Evolutionary conservation across 768 basidiomycete species (phyloP), one percentile per base, ranked within the genome.

Genomic region (Mycena floridula): DNA sequence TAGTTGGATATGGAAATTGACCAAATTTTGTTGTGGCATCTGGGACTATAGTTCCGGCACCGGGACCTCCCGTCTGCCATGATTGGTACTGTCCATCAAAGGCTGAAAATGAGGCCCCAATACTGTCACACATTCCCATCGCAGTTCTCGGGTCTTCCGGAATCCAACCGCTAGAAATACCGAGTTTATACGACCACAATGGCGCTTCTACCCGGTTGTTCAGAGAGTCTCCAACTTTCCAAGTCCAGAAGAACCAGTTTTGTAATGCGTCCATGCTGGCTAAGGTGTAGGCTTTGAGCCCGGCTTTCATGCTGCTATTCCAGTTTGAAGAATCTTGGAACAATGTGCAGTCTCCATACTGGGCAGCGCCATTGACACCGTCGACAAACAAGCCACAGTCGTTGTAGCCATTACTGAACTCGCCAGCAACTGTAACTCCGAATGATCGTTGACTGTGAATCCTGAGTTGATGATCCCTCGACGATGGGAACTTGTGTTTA

Each of bases 231-330:
- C 81, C 84, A 41, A 87, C 77, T 72, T 83, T 85, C 86, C 85
- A 86, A 7, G 82, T 85, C 85, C 85, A 88, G 70, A 75, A 87
- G 64, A 81, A 86, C 69, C 70, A 83, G 56, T 84, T 72, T 51
- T 75, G 70, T 48, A 82, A 65, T 2, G 81, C 77, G 48, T 85
- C 84, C 82, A 85, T 85, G 39, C 46, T 49, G 13, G 51, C 54
- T 22, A 50, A 41, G 7, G 47, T 47, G 40, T 52, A 47, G n/a
- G 26, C 38, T 35, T 25, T 26, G 7, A 55, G 24, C n/a, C 54
- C 54, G 18, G 46, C 51, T 45, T 43, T 55, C 9, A 47, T 26
- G 2, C 40, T 43, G 4, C 37, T 43, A 24, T 53, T 48, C 72
- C 76, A 88, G 30, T 47, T 65, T 45, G 65, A 55, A 63, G 70